Percentiles rank a stretch among this genome's conserved stretches.
Conservation (phyloP, 805 yeast species). For the Schwanniomyces vanrijiae region DNA sequence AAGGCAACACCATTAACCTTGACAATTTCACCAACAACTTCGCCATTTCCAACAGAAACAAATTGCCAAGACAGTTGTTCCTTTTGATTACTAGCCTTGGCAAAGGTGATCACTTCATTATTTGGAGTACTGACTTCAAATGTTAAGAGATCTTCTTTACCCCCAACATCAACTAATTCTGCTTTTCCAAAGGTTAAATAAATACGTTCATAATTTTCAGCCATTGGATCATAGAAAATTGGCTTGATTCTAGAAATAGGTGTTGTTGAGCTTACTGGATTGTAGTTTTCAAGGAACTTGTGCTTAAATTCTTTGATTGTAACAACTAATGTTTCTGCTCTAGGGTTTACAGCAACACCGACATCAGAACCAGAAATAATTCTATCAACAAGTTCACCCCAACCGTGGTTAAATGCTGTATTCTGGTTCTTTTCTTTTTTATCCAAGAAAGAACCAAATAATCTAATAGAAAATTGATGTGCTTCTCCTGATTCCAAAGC, state of each 20-base stretch:
- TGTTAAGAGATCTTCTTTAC: constrained; percentile 46
- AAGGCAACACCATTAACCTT: constrained; percentile 58
- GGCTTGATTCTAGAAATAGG: constrained; percentile 69
- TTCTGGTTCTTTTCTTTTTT: constrained; percentile 24
- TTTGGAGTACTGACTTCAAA: constrained; percentile 55
- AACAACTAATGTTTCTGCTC: constrained; percentile 70
- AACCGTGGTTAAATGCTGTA: constrained; percentile 52
- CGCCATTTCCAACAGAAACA: constrained; percentile 69
- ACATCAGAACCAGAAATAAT: constrained; percentile 71
- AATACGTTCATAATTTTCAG: constrained; percentile 57
- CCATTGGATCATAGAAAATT: constrained; percentile 62
- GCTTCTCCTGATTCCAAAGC: constrained; percentile 60
- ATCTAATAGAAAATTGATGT: constrained; percentile 67
- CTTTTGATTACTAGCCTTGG: constrained; percentile 66
- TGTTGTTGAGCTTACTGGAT: constrained; percentile 33
- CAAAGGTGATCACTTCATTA: constrained; percentile 50
- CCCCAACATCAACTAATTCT: constrained; percentile 22
- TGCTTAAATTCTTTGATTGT: constrained; percentile 74
- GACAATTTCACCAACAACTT: constrained; percentile 69
- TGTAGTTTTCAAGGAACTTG: constrained; percentile 24
- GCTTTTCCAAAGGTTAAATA: constrained; percentile 60
- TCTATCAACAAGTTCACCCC: constrained; percentile 85
- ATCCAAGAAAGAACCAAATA: constrained; percentile 68
- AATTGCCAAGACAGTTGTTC: constrained; percentile 62
- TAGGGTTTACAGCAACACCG: constrained; percentile 79